Conservation (phyloP, 2,329 filamentous ascomycete species). For the Calycina herbarum region DNA sequence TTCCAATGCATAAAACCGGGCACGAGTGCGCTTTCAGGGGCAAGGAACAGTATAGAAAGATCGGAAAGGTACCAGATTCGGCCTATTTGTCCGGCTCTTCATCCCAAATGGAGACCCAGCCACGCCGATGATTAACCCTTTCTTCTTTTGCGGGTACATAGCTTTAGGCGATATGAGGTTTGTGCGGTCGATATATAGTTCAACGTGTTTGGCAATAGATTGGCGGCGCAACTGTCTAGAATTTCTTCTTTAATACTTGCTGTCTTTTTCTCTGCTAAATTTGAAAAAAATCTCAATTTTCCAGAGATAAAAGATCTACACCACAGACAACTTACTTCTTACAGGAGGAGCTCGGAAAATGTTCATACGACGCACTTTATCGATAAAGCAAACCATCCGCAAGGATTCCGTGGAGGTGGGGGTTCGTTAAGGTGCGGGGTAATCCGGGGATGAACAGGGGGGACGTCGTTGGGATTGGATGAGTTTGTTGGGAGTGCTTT, state of each 20-base stretch:
- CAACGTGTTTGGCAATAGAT: not conserved
- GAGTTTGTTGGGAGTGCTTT: not conserved
- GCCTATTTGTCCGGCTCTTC: not conserved
- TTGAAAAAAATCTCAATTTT: not conserved
- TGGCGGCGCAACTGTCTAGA: not conserved
- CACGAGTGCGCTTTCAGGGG: not conserved
- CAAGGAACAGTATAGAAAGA: not conserved
- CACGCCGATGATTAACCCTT: not conserved
- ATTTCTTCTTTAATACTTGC: not conserved
- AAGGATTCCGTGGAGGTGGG: not conserved
- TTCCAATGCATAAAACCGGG: not conserved
- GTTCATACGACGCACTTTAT: not conserved
- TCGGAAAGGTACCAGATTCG: constrained; percentile 4
- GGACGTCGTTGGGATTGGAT: not conserved
- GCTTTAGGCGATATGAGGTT: not conserved
- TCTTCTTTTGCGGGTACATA: not conserved
- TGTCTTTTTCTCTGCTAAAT: not conserved
- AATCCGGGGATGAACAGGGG: constrained; percentile 1
- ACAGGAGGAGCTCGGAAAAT: not conserved
- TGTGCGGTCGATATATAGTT: not conserved
- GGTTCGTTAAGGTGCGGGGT: not conserved
- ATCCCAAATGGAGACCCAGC: not conserved
- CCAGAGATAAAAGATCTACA: not conserved
- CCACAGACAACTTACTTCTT: not conserved
- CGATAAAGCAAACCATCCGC: not conserved